Percentiles rank a stretch among this genome's conserved stretches.
Conservation (phyloP, 352 stramenopile genomes). For the Globisporangium yorkense region DNA sequence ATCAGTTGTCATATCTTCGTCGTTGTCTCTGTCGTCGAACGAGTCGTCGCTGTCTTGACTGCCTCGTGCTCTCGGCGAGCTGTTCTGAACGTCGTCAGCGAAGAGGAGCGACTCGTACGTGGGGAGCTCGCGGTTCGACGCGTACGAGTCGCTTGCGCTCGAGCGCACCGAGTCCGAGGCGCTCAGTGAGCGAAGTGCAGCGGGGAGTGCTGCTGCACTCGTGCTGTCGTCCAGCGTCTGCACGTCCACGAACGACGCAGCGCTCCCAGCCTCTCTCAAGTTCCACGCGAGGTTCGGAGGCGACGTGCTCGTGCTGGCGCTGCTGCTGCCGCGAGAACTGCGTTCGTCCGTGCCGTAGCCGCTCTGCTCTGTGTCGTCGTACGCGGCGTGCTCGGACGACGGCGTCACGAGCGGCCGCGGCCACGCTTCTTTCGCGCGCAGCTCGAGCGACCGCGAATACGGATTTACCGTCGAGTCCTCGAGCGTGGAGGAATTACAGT, state of each 20-base stretch:
- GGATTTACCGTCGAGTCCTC: conserved; percentile 9
- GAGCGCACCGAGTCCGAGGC: conserved; percentile 13
- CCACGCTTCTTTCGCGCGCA: conserved; percentile 9
- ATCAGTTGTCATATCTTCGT: neutral
- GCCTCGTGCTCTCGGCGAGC: conserved; percentile 4
- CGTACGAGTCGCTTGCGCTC: conserved; percentile 21
- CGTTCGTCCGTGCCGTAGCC: neutral
- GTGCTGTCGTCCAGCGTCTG: neutral
- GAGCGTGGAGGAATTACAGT: conserved; percentile 9
- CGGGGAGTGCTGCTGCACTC: neutral
- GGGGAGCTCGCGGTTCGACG: conserved; percentile 13
- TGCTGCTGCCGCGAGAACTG: neutral
- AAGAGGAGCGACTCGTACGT: conserved; percentile 16
- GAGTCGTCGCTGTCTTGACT: conserved; percentile 21
- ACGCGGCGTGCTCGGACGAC: conserved; percentile 1
- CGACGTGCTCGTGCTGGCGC: neutral
- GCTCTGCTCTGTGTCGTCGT: neutral
- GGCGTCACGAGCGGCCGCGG: conserved; percentile 7
- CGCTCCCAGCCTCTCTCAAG: neutral
- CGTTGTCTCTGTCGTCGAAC: conserved; percentile 17
- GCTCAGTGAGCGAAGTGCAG: neutral
- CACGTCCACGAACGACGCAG: conserved; percentile 1
- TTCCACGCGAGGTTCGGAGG: conserved; percentile 4
- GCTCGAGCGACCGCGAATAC: conserved; percentile 5
- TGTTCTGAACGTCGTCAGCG: conserved; percentile 3